A percentile compares a stretch with the other conserved stretches of the same genome.
These are phyloP conservation scores for Beauveria sp. DNA, from an alignment of 2,329 filamentous ascomycete species.

Conservation along the genomic window DNA sequence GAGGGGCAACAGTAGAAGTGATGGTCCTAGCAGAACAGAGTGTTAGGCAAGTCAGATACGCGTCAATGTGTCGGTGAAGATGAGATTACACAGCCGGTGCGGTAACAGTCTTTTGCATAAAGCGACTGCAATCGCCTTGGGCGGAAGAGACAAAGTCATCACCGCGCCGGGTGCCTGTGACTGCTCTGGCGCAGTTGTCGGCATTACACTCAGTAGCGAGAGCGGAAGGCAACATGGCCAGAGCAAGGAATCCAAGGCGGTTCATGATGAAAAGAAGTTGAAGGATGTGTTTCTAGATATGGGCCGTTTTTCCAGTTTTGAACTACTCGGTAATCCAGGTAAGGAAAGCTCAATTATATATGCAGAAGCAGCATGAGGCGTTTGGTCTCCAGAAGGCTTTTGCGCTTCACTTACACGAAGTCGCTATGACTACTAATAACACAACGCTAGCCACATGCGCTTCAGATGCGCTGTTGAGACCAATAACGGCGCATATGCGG, in stretches of 20 bases:
- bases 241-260: neutral
- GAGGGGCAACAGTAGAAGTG: neutral
- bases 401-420: neutral
- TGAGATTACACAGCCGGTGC: neutral
- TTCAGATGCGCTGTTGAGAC: neutral
- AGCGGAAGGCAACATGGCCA: neutral
- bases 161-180: slow-evolving; percentile 4
- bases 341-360: neutral
- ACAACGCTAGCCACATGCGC: neutral
- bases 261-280: neutral
- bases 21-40: neutral
- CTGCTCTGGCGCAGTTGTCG: slow-evolving; percentile 7
- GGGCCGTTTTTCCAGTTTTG: too few relatives aligned
- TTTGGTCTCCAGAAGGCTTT: neutral
- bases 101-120: neutral
- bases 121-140: neutral
- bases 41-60: neutral
- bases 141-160: neutral
- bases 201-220: neutral
- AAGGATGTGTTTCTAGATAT: neutral
- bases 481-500: neutral
- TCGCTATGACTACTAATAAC: too few relatives aligned
- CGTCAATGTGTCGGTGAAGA: too few relatives aligned
- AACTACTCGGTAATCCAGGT: neutral
- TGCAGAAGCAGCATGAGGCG: neutral